Base-by-base conservation (phyloP, 495 filamentous ascomycete species). In the Penicillium samsonianum region DNA sequence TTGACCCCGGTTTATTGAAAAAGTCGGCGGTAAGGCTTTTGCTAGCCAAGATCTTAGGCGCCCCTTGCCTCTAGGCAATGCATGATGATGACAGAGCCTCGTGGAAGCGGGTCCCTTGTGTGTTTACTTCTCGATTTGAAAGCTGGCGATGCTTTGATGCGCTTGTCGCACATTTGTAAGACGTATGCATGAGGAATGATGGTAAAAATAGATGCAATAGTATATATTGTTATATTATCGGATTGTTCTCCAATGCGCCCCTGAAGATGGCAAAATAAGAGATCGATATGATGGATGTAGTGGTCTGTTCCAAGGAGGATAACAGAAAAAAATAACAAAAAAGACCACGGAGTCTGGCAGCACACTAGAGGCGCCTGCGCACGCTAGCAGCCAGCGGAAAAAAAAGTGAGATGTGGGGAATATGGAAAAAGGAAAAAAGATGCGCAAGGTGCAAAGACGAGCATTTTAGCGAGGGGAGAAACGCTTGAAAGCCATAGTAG, bases 401-500 rank as follows among this genome's bases (percentile, higher is more conserved):
- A 50, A 42, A 43, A 49, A 19, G 37, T 42, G 37, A 43, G 25
- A 53, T 2, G 25, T 31, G 45, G 45, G 45, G 41, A 61, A 61
- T 41, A 57, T 53, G 42, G 40, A 17, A 33, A 51, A 38, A 17
- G 16, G 25, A 28, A 35, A 43, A 56, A 28, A 22, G 19, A 49
- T 7, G 28, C 11, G 9, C 2, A 41, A 52, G 23, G 62, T 52
- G 49, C 41, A 61, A 45, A 44, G 49, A 38, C 20, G 20, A 11
- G 22, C 16, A 12, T 50, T 67, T 69, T 65, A 78, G 51, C 71
- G 69, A 11, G 23, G 45, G 40, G 59, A 63, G 63, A 76, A 75
- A 11, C 76, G 74, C 70, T 76, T 77, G 63, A 74, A 76, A 50
- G 64, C 68, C 63, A 76, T 67, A 31, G 66, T 71, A 8, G 68